Base-by-base conservation (phyloP, 2,329 filamentous ascomycete genomes). In the Hypoxylon sp. region DNA sequence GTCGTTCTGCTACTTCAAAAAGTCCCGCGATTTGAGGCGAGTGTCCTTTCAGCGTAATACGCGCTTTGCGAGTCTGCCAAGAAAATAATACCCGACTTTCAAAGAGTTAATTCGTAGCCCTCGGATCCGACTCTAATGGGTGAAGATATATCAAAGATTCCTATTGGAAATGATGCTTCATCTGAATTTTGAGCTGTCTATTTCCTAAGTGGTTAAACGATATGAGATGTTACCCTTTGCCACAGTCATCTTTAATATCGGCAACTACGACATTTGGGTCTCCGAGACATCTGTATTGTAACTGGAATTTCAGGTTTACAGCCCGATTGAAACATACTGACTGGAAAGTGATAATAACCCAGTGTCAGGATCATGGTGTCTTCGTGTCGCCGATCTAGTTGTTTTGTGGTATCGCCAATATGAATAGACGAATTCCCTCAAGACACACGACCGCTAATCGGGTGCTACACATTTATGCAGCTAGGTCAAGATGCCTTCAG, bases 281-380 rank as follows among this genome's bases (percentile, higher is more conserved):
- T 63, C 46, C 59, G 52, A 68, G 65, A 68, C 65, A 68, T 48
- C 55, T 50, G 60, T 60, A 59, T 57, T 56, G 66, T 62, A 61
- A 51, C 55, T 57, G 45, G 41, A 64, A 43, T 61, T n/a, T 60
- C 60, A 60, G 45, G 38, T 52, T 51, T 64, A 67, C 63, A 55
- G 32, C 52, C 55, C 64, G 67, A 67, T 63, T 46, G 67, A 63
- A 67, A 67, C 53, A 70, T 51, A 21, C 46, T 36, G 52, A 57
- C 48, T 49, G 53, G 59, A 53, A 21, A 53, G 21, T 51, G 48
- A 48, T 21, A 52, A 21, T 14, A 34, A 38, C 30, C 30, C 43
- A 23, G 23, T 57, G 60, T 57, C 55, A 49, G 52, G 63, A 41
- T 49, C 43, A 34, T 34, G 23, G 60, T n/a, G n/a, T 17, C 28